Evolutionary conservation across 2,329 filamentous ascomycete genomes (phyloP), one percentile per base, ranked within the genome.

Genomic region (Trichoderma cornu-damae): DNA sequence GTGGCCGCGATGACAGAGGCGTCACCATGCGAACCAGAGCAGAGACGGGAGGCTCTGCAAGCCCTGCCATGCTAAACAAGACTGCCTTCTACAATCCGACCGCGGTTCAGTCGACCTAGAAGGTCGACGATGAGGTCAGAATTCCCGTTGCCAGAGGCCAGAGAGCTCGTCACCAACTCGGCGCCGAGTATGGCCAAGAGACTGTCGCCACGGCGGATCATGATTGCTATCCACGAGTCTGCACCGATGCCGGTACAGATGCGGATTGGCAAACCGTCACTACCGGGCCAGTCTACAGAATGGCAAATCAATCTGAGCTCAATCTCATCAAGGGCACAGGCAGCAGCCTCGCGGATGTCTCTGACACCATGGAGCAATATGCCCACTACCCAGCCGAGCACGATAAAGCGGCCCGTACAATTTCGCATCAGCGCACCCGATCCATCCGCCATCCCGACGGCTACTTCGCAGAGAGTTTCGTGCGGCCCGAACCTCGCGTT

Each of bases 271-370:
- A 68, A 61, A 76, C 68, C 5, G 66, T 69, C 7, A 70, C 67
- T 0, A 73, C 67, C 2, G 72, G 71, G 11, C 62, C 64, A 20
- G 58, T 60, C 8, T 58, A 65, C 51, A 58, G 63, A 18, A 57
- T 61, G 8, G 54, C 63, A 53, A 60, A 61, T 35, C 61, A 64
- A 40, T 60, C 62, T 37, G 65, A 67, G 20, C 55, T 64, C 55
- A 62, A 62, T 28, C 50, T 66, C 58, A 61, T 60, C 47, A 67
- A 67, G 53, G 69, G 66, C 18, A 67, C 68, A 12, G 75, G 76
- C 8, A 77, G 73, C 61, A 79, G 77, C 56, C 61, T 79, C 20
- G 77, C 77, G 2, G 71, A 79, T 58, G 69, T 73, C 6, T 78
- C 77, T 1, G 76, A 78, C 42, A 60, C 56, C 14, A 59, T 61